These are phyloP conservation scores for Neurospora sp. DNA, from an alignment of 495 filamentous ascomycete species.

Conservation along the genomic window DNA sequence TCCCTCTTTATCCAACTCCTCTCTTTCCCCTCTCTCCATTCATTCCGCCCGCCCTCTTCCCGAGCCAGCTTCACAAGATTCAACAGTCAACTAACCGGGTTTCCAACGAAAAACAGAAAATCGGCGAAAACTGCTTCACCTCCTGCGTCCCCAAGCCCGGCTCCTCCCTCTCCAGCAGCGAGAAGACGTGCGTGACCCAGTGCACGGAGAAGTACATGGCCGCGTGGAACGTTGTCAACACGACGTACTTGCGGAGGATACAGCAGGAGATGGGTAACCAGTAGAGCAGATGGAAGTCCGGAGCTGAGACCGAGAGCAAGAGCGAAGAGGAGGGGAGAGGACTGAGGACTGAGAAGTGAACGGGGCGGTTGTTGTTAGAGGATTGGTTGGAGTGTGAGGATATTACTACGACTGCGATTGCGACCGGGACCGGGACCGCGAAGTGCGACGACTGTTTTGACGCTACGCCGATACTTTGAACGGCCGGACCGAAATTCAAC, in stretches of 20 bases:
- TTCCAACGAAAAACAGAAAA: constrained; percentile 49
- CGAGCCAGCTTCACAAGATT: too few species aligned
- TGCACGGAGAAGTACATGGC: constrained; percentile 99
- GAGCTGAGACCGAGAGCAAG: background rate
- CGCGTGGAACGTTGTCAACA: constrained; percentile 79
- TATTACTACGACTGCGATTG: too few species aligned
- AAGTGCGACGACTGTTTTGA: too few species aligned
- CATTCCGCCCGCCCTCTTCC: too few species aligned
- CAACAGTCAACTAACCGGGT: too few species aligned
- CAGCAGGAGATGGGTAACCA: constrained; percentile 43
- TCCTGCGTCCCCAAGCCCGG: constrained; percentile 84
- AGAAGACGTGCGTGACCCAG: constrained; percentile 62
- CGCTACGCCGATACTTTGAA: too few species aligned
- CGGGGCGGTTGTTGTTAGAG: too few species aligned
- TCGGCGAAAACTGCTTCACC: constrained; percentile 95
- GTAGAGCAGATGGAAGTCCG: background rate
- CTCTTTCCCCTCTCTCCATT: background rate
- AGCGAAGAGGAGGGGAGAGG: background rate
- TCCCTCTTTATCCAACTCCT: too few species aligned
- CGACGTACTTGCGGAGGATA: constrained; percentile 63
- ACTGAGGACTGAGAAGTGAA: too few species aligned
- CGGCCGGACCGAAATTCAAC: too few species aligned
- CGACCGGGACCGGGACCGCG: too few species aligned
- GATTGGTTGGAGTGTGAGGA: too few species aligned
- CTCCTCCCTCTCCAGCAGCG: constrained; percentile 61